These are phyloP conservation scores for Yarrowia sp. DNA, from an alignment of 805 yeast genomes.

Conservation along the genomic window DNA sequence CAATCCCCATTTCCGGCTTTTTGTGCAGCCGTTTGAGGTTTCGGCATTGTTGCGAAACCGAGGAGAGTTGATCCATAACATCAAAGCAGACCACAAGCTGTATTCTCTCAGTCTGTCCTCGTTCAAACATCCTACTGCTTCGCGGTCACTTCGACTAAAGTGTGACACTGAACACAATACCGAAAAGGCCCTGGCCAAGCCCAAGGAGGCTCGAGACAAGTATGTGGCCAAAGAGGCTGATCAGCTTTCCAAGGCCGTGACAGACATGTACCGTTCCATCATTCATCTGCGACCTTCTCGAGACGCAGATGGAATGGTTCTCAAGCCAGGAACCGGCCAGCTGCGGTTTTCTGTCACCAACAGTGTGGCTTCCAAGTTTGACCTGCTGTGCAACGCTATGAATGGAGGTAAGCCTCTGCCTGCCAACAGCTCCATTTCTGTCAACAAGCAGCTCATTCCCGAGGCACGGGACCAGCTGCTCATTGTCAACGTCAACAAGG, in stretches of 20 bases:
- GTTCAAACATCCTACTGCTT: neutral
- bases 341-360: neutral
- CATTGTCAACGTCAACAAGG: neutral
- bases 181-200: too few species aligned
- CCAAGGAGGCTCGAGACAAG: too few species aligned
- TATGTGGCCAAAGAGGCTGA: neutral
- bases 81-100: neutral
- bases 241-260: neutral
- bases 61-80: neutral
- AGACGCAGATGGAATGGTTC: neutral
- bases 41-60: neutral
- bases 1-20: neutral
- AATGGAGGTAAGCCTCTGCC: too few species aligned
- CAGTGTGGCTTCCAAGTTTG: neutral
- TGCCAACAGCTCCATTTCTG: neutral
- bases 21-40: constrained; percentile 1
- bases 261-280: neutral
- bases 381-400: neutral
- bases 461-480: neutral
- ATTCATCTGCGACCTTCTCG: neutral
- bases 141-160: neutral
- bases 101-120: neutral
- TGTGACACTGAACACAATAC: neutral
- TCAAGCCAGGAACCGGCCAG: neutral
- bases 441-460: neutral